Evolutionary conservation across 805 yeast genomes (phyloP).

Genomic region (Wickerhamiella alocasiicola): DNA sequence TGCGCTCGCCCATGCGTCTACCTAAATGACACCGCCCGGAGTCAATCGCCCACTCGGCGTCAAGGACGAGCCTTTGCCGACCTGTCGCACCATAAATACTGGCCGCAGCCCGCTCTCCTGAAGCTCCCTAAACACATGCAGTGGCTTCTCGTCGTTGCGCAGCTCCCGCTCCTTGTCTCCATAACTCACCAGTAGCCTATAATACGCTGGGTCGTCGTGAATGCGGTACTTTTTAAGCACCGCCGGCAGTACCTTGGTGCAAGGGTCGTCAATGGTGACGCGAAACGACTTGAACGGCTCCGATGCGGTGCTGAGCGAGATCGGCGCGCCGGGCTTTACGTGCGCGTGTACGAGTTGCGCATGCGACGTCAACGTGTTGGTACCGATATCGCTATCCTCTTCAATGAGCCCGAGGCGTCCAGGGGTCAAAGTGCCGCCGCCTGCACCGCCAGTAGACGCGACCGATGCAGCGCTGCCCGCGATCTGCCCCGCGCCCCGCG

Average conservation of each 20-base stretch:
- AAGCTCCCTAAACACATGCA: conserved; percentile 67
- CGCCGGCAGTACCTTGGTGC: conserved; percentile 73
- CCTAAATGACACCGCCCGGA: conserved; percentile 11
- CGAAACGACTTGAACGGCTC: conserved; percentile 69
- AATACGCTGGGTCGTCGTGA: conserved; percentile 73
- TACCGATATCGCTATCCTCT: conserved; percentile 3
- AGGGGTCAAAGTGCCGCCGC: conserved; percentile 1
- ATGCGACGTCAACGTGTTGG: conserved; percentile 16
- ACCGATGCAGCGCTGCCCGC: neutral
- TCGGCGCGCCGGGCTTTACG: conserved; percentile 8
- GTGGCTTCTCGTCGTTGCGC: conserved; percentile 79
- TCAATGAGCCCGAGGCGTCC: conserved; percentile 6
- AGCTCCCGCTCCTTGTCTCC: conserved; percentile 82
- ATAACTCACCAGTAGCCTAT: conserved; percentile 77
- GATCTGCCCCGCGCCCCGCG: neutral
- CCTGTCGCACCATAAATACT: conserved; percentile 79
- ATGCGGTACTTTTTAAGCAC: conserved; percentile 80
- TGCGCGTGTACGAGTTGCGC: conserved; percentile 10
- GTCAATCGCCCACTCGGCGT: conserved; percentile 7
- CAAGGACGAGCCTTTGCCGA: conserved; percentile 28
- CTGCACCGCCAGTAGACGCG: too few species aligned
- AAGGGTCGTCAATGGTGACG: conserved; percentile 84
- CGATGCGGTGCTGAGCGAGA: conserved; percentile 15
- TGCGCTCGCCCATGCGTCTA: too few species aligned
- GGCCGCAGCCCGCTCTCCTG: conserved; percentile 81